phyloP scores from a whole-genome alignment of 805 yeast species.

The Zygosaccharomyces kombuchaensis region DNA sequence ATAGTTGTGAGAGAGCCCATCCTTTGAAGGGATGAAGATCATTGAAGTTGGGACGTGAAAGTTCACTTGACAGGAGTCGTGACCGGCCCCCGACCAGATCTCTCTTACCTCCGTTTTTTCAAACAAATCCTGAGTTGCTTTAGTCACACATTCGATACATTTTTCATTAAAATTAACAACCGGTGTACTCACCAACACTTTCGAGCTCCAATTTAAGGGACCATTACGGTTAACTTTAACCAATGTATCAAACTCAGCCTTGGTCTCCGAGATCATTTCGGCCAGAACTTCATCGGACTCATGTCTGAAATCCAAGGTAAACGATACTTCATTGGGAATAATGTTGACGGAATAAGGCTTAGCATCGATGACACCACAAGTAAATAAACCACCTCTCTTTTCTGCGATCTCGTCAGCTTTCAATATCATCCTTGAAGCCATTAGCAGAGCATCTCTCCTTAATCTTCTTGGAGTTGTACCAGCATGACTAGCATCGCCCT shows the following conservation, averaged over 20 bases:
- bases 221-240: conserved; percentile 26
- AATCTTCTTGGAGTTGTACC: conserved; percentile 65
- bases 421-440: conserved; percentile 53
- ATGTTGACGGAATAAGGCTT: conserved; percentile 61
- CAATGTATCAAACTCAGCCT: conserved; percentile 35
- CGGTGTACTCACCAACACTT: conserved; percentile 42
- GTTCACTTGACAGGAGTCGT: conserved; percentile 58
- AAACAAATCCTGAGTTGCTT: conserved; percentile 45
- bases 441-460: conserved; percentile 55
- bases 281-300: conserved; percentile 41
- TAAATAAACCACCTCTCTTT: conserved; percentile 46
- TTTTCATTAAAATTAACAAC: conserved; percentile 51
- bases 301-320: conserved; percentile 56
- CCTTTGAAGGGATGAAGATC: conserved; percentile 63
- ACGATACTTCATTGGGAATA: conserved; percentile 56
- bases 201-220: conserved; percentile 28
- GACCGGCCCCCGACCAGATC: conserved; percentile 66
- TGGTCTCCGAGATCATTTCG: conserved; percentile 37
- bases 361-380: conserved; percentile 52
- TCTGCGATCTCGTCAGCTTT: conserved; percentile 50
- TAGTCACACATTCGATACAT: conserved; percentile 45
- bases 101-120: conserved; percentile 41
- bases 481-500: conserved; percentile 61
- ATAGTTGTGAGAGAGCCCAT: conserved; percentile 62
- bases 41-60: conserved; percentile 57